These are phyloP conservation scores for Cladosporium austrohemisphaericum DNA, from an alignment of 2,329 filamentous ascomycete genomes.

Conservation along the genomic window DNA sequence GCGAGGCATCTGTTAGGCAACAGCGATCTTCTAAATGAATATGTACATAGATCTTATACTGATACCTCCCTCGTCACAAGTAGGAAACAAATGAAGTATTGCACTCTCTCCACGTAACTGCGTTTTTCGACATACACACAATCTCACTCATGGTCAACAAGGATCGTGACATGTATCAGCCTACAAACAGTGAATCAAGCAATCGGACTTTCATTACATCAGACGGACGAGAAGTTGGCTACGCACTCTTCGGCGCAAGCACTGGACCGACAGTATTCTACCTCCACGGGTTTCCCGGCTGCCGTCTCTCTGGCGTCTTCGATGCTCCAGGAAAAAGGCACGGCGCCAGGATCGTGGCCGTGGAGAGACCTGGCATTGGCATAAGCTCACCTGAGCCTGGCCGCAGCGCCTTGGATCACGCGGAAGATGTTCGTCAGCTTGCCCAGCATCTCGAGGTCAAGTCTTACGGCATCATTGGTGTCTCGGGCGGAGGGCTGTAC, in stretches of 20 bases:
- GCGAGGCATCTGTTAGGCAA: too few relatives aligned
- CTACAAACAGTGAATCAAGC: neutral
- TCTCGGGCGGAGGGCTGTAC: slow-evolving; percentile 48
- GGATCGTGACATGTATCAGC: too few relatives aligned
- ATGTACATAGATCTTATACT: too few relatives aligned
- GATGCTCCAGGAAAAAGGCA: slow-evolving; percentile 33
- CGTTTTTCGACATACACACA: too few relatives aligned
- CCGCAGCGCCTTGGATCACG: slow-evolving; percentile 41
- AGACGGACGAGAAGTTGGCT: slow-evolving; percentile 43
- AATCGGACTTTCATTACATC: neutral
- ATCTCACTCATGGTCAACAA: too few relatives aligned
- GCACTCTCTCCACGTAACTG: too few relatives aligned
- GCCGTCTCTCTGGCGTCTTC: slow-evolving; percentile 39
- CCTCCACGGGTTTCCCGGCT: slow-evolving; percentile 44
- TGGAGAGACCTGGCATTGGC: slow-evolving; percentile 45
- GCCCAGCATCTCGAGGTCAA: slow-evolving; percentile 40
- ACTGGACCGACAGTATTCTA: slow-evolving; percentile 38
- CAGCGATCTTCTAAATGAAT: too few relatives aligned
- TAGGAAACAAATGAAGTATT: too few relatives aligned
- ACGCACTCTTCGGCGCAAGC: slow-evolving; percentile 40
- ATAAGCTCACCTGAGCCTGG: slow-evolving; percentile 38
- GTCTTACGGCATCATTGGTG: slow-evolving; percentile 43
- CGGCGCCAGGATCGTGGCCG: slow-evolving; percentile 39
- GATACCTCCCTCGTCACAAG: too few relatives aligned
- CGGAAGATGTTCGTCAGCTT: slow-evolving; percentile 41